Base-by-base conservation (phyloP, 169 alveolate species). In the Neospora caninum region DNA sequence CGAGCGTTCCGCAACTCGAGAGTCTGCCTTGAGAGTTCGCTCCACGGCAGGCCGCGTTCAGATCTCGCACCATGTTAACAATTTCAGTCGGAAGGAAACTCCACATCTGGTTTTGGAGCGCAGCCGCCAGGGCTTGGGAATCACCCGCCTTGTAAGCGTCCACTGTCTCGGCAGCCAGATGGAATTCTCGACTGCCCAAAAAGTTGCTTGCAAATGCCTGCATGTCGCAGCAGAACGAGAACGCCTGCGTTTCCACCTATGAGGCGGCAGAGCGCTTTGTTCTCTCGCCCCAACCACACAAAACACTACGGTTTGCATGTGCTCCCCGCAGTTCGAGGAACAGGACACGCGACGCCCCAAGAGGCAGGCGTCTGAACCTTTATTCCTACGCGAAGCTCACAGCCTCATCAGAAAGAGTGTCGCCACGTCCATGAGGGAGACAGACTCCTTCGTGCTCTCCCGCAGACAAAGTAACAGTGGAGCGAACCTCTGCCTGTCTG, bases 151-250 rank as follows among this genome's bases (percentile, higher is more conserved):
- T 38, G 64, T 82, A 82, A 10, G 88, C 88, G 25, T 82, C 88
- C 6, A 82, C 36, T 20, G 88, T 45, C 31, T 82, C 67, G 34
- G 67, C 64, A 18, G 88, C 88, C 64, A 82, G 88, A 58, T 82
- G 67, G 34, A 41, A 82, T 27, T 82, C 88, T 42, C 64, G 53
- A 36, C 38, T 82, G 34, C 67, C 88, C 88, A 82, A 0, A 45
- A 82, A 82, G 88, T 82, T 82, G 88, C 64, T 42, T 38, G 53
- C 41, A 29, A 78, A 78, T 25, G 87, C 87, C 87, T 78, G 87
- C 53, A 78, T 4, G 34, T n/a, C 78, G 58, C 58, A 49, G 58
- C 0, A 49, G 58, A 49, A 49, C 58, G 0, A 22, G 58, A 49
- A 49, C 9, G 58, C 27, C 58, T 0, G 18, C 58, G 58, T 49